Evolutionary conservation across 768 basidiomycete species (phyloP).

Genomic region (Kwoniella bestiolae): DNA sequence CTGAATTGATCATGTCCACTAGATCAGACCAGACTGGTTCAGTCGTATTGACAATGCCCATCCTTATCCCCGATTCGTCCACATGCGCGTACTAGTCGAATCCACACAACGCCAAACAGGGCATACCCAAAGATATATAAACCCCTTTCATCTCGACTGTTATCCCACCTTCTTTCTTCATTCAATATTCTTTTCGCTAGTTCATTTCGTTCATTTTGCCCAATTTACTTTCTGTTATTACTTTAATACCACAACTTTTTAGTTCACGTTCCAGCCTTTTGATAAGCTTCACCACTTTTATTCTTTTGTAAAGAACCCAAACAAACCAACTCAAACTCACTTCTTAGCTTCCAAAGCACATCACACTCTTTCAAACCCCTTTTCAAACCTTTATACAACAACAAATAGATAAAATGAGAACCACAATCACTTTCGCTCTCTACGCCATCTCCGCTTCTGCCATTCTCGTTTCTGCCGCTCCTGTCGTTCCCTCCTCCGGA

Average conservation of each 20-base stretch:
- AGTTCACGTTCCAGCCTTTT: constrained; percentile 26
- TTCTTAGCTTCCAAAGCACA: constrained; percentile 21
- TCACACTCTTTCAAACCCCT: constrained; percentile 15
- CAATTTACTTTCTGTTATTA: constrained; percentile 1
- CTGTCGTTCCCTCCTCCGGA: constrained; percentile 14
- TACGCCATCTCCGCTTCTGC: constrained; percentile 26
- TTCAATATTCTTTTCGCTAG: too few relatives aligned
- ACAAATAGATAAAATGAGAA: constrained; percentile 37
- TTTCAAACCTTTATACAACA: neutral
- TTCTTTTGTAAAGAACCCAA: constrained; percentile 28
- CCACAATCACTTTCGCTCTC: constrained; percentile 36
- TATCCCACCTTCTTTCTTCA: neutral
- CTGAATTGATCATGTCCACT: neutral
- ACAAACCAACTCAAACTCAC: neutral
- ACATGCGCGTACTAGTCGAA: too few relatives aligned
- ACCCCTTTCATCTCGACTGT: neutral
- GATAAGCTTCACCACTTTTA: constrained; percentile 1
- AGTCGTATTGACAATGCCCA: neutral
- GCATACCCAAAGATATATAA: constrained; percentile 8
- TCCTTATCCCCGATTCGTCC: too few relatives aligned
- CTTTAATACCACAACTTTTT: neutral
- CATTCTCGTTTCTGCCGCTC: constrained; percentile 34
- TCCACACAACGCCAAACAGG: neutral
- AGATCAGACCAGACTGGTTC: constrained; percentile 2
- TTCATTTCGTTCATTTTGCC: constrained; percentile 10